Evolutionary conservation across 139 green algal species (phyloP).

Genomic region (Volvox reticuliferus): DNA sequence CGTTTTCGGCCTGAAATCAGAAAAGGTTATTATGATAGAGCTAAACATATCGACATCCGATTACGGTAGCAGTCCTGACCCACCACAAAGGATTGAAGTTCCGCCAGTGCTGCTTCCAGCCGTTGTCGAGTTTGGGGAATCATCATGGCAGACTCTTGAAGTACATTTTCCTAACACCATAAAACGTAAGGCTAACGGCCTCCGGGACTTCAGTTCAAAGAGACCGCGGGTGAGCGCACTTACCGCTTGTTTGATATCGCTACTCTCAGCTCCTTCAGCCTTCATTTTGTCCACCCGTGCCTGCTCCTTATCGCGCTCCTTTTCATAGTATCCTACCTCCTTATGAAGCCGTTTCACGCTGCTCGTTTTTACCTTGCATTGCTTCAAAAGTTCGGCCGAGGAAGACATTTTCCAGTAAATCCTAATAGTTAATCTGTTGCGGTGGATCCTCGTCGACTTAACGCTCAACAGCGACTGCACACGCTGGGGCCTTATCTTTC

Average conservation of each 20-base stretch:
- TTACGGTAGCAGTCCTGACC: slow-evolving; percentile 85
- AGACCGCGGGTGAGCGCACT: neutral
- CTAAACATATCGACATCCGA: slow-evolving; percentile 75
- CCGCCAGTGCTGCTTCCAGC: slow-evolving; percentile 78
- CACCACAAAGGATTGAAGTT: slow-evolving; percentile 83
- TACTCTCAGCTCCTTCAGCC: slow-evolving; percentile 69
- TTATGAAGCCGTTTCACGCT: slow-evolving; percentile 83
- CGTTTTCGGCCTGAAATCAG: slow-evolving; percentile 72
- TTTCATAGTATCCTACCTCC: slow-evolving; percentile 85
- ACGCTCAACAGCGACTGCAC: too few relatives aligned
- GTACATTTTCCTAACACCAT: slow-evolving; percentile 86
- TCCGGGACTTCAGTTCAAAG: neutral
- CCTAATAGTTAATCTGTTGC: too few relatives aligned
- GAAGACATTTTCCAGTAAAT: slow-evolving; percentile 29
- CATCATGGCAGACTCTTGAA: slow-evolving; percentile 90
- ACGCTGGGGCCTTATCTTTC: too few relatives aligned
- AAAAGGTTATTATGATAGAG: slow-evolving; percentile 77
- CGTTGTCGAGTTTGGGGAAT: slow-evolving; percentile 87
- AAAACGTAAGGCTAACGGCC: neutral
- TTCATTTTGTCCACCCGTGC: slow-evolving; percentile 82
- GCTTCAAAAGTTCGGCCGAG: slow-evolving; percentile 24
- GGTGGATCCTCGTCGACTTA: too few relatives aligned
- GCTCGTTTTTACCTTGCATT: slow-evolving; percentile 83
- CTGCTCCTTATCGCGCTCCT: slow-evolving; percentile 81
- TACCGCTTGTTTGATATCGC: slow-evolving; percentile 91